A percentile compares a stretch with the other conserved stretches of the same genome.
Evolutionary conservation across 768 basidiomycete species (phyloP).

Genomic region (Lentinula raphanica): DNA sequence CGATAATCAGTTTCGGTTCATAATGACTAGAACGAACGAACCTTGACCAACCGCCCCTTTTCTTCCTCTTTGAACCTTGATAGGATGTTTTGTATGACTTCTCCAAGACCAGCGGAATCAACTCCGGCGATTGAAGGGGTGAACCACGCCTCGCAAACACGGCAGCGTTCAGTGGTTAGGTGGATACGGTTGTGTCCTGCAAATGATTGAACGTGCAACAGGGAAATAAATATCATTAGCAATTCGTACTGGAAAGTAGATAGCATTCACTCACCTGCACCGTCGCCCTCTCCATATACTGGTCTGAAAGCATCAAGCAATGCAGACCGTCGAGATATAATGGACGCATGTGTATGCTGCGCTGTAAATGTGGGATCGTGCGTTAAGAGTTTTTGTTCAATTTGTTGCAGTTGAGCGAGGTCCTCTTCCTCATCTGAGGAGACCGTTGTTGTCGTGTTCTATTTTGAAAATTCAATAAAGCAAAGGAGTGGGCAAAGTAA

Average conservation of each 20-base stretch:
- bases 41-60: constrained; percentile 71
- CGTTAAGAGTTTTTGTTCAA: constrained; percentile 78
- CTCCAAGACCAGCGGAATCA: constrained; percentile 92
- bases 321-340: constrained; percentile 73
- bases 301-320: constrained; percentile 84
- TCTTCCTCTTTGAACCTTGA: constrained; percentile 63
- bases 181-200: constrained; percentile 73
- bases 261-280: constrained; percentile 39
- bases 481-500: neutral
- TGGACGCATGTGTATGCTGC: constrained; percentile 77
- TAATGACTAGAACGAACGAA: too few relatives aligned
- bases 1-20: too few relatives aligned
- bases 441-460: constrained; percentile 59
- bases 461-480: neutral
- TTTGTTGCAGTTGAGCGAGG: constrained; percentile 55
- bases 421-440: constrained; percentile 94
- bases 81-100: constrained; percentile 82
- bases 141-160: constrained; percentile 91
- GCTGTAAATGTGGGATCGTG: constrained; percentile 82
- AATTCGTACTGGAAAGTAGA: neutral
- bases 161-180: constrained; percentile 83
- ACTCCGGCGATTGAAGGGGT: constrained; percentile 91
- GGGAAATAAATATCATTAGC: too few relatives aligned
- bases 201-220: neutral
- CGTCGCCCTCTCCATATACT: constrained; percentile 69